Evolutionary conservation across 805 yeast species (phyloP), one percentile per base, ranked within the genome.

Genomic region (Yarrowia sp.): DNA sequence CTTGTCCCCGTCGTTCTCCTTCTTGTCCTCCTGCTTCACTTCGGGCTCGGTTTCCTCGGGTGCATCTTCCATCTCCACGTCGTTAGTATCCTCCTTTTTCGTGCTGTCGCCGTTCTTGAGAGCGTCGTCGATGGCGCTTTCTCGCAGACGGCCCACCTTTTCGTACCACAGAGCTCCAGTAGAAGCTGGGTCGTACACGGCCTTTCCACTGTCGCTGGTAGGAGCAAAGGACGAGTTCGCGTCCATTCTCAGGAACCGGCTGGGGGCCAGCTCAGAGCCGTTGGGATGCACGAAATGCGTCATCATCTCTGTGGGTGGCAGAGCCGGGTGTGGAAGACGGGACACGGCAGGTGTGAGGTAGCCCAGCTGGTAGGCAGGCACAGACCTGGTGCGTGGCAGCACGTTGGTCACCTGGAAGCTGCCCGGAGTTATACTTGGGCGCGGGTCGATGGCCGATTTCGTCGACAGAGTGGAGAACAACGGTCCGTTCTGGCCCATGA

Each of bases 381-480:
- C 68, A 36, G 73, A 73, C 1, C 79, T 75, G 32, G 77, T 71
- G 71, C 80, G 82, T 8, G 97, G 95, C 35, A 91, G 79, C 1
- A 91, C 86, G 70, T 87, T 87, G 41, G 92, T 81, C n/a, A 87
- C 75, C 58, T 83, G 82, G 74, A 90, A 88, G 14, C 88, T 88
- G 40, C 87, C 88, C 10, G 91, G 91, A 4, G 90, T 83, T 2
- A 83, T 79, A 1, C 90, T 85, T 63, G 86, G 87, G 71, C 97
- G 86, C 55, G 88, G 85, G 75, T 95, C 98, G 66, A 92, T 78
- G 22, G 84, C 80, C 0, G 98, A 91, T 73, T 86, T 89, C 38
- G 85, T 83, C 42, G 85, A 83, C 45, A 89, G 78, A 0, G 97
- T 89, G 7, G 97, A 84, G 75, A 95, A 94, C 63, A 95, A 81